phyloP scores from a whole-genome alignment of 2,329 filamentous ascomycete species.

The Epichloe hybrida region DNA sequence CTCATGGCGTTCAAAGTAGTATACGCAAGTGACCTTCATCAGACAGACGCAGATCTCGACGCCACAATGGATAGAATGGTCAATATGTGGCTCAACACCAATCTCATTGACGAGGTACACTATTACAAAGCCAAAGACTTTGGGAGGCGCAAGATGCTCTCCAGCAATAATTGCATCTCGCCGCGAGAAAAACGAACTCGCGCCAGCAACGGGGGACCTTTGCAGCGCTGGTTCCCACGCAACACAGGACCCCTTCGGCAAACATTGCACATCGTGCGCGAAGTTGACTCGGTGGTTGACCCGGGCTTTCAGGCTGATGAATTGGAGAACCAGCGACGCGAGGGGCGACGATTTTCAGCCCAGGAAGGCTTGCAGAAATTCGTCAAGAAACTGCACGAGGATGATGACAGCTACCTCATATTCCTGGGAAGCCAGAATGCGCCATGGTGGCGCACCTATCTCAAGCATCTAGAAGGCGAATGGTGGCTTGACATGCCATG shows the following conservation, averaged over 20 bases:
- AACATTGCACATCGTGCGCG: slow-evolving; percentile 15
- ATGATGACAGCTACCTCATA: slow-evolving; percentile 13
- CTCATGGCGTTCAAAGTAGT: slow-evolving; percentile 15
- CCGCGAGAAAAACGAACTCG: slow-evolving; percentile 12
- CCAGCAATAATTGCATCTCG: slow-evolving; percentile 4
- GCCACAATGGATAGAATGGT: slow-evolving; percentile 14
- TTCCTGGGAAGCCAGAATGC: slow-evolving; percentile 14
- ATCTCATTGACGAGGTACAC: slow-evolving; percentile 15
- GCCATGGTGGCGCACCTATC: slow-evolving; percentile 14
- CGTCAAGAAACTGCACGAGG: slow-evolving; percentile 9
- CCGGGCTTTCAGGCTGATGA: slow-evolving; percentile 14
- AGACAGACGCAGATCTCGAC: slow-evolving; percentile 9
- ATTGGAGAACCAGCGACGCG: slow-evolving; percentile 10
- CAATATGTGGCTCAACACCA: slow-evolving; percentile 16
- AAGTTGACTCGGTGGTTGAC: slow-evolving; percentile 14
- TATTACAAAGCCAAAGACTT: slow-evolving; percentile 18
- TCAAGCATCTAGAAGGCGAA: slow-evolving; percentile 13
- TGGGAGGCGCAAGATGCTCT: slow-evolving; percentile 8
- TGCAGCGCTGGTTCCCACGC: slow-evolving; percentile 12
- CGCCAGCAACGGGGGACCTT: slow-evolving; percentile 8
- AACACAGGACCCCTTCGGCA: slow-evolving; percentile 11
- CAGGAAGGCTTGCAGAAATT: slow-evolving; percentile 12
- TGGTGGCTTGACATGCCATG: slow-evolving; percentile 17
- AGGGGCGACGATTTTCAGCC: slow-evolving; percentile 10
- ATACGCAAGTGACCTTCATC: slow-evolving; percentile 16